Percentiles rank a stretch among this genome's conserved stretches.
These are phyloP conservation scores for Dioszegia crocea DNA, from an alignment of 768 basidiomycete species.

Conservation along the genomic window DNA sequence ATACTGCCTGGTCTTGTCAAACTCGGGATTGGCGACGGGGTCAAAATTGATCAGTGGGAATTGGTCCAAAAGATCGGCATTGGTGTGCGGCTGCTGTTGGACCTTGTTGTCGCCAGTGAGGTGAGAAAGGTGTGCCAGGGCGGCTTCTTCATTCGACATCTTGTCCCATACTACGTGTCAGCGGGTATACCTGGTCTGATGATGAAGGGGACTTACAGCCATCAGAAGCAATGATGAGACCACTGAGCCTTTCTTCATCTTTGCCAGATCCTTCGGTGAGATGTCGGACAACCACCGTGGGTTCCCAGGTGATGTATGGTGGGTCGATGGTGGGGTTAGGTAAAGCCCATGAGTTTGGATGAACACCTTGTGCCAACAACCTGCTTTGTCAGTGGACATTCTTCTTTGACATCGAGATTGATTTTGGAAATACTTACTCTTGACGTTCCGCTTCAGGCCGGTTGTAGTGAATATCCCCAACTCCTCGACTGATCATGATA, in stretches of 20 bases:
- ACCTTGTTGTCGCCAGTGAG: background rate
- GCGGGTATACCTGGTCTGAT: no score
- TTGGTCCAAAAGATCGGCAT: background rate
- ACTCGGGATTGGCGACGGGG: background rate
- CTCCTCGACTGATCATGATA: background rate
- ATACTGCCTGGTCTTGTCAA: background rate
- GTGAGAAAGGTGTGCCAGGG: background rate
- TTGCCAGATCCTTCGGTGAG: background rate
- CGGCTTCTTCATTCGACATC: background rate
- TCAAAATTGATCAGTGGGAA: background rate
- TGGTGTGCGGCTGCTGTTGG: background rate
- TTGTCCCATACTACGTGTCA: conserved; percentile 3
- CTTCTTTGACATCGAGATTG: no score
- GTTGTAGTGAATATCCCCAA: background rate
- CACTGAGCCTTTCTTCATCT: background rate
- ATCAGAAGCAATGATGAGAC: background rate
- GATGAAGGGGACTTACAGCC: background rate
- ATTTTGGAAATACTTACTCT: background rate
- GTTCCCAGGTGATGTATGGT: background rate
- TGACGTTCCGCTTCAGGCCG: background rate
- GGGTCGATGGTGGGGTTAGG: background rate
- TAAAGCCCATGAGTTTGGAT: background rate
- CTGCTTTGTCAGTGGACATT: no score
- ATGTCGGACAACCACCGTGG: background rate
- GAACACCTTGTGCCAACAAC: background rate